Percentiles rank a stretch among this genome's conserved stretches.
Evolutionary conservation across 345 rosid species (phyloP).

Genomic region (Bruguiera gymnorhiza): DNA sequence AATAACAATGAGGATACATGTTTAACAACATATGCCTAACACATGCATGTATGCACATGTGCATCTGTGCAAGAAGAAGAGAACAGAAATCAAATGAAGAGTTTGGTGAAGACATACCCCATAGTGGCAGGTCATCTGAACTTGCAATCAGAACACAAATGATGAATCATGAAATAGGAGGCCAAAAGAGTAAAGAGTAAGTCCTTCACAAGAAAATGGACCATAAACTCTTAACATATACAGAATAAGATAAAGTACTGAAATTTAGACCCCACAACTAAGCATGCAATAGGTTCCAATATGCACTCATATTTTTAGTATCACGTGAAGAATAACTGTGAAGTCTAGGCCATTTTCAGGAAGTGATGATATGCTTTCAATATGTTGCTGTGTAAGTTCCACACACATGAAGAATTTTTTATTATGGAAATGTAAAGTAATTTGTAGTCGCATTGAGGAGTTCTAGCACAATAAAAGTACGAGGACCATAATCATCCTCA

Average conservation of each 20-base stretch:
- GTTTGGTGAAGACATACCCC: slow-evolving; percentile 56
- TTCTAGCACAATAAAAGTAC: too few species aligned
- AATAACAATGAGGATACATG: slow-evolving; percentile 15
- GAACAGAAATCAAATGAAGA: slow-evolving; percentile 3
- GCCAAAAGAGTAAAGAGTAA: slow-evolving; percentile 24
- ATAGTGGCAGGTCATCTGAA: slow-evolving; percentile 89
- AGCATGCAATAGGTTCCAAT: too few species aligned
- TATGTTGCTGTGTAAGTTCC: too few species aligned
- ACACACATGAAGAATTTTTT: too few species aligned
- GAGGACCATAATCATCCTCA: too few species aligned
- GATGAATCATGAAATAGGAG: slow-evolving; percentile 24
- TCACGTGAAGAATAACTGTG: too few species aligned
- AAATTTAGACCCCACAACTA: not conserved
- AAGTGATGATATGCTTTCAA: too few species aligned
- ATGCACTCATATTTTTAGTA: too few species aligned
- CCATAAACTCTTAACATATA: not conserved
- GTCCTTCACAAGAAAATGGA: slow-evolving; percentile 1
- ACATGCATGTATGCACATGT: too few species aligned
- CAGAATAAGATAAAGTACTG: not conserved
- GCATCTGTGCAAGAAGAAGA: not conserved
- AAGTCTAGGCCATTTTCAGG: too few species aligned
- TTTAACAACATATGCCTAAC: not conserved
- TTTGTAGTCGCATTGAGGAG: too few species aligned
- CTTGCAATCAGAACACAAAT: slow-evolving; percentile 33
- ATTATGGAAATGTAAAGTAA: too few species aligned